phyloP scores from a whole-genome alignment of 306 rosid genomes.

The Castanea sativa region DNA sequence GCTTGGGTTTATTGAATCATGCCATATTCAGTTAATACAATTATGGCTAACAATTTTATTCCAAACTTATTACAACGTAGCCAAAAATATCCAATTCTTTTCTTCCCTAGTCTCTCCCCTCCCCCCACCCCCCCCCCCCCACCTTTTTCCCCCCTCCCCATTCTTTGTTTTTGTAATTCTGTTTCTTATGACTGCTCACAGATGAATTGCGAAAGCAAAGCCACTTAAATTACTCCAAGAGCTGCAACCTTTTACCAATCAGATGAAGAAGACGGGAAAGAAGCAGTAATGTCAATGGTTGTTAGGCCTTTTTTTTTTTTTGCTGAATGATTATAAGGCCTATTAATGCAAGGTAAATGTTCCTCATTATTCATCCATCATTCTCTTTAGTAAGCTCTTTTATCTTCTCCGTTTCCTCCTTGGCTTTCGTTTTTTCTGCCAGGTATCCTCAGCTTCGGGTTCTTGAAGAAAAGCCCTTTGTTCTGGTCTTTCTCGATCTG shows the following conservation, averaged over 20 bases:
- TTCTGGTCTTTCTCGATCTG: constrained; percentile 69
- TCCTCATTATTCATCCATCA: constrained; percentile 61
- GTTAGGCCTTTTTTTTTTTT: constrained; percentile 55
- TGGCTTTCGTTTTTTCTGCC: constrained; percentile 53
- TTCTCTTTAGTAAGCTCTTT: constrained; percentile 46
- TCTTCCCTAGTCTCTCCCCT: constrained; percentile 34
- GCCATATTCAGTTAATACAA: constrained; percentile 30
- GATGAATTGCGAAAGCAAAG: constrained; percentile 59
- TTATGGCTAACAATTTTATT: constrained; percentile 9
- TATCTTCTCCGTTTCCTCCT: constrained; percentile 58
- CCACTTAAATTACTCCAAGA: constrained; percentile 71
- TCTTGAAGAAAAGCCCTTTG: constrained; percentile 85
- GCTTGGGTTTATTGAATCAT: constrained; percentile 69
- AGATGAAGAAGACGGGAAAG: constrained; percentile 50
- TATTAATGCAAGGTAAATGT: constrained; percentile 55
- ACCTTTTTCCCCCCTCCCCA: too few relatives aligned
- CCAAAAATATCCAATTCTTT: constrained; percentile 41
- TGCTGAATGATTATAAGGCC: too few relatives aligned
- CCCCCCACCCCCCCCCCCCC: too few relatives aligned
- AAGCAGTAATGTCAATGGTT: constrained; percentile 46
- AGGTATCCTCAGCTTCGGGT: constrained; percentile 51
- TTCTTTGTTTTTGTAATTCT: constrained; percentile 11
- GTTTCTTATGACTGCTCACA: constrained; percentile 71
- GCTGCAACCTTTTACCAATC: constrained; percentile 75
- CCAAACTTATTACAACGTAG: constrained; percentile 2